phyloP scores from a whole-genome alignment of 106 monocot species.

The Apostasia ramifera region DNA sequence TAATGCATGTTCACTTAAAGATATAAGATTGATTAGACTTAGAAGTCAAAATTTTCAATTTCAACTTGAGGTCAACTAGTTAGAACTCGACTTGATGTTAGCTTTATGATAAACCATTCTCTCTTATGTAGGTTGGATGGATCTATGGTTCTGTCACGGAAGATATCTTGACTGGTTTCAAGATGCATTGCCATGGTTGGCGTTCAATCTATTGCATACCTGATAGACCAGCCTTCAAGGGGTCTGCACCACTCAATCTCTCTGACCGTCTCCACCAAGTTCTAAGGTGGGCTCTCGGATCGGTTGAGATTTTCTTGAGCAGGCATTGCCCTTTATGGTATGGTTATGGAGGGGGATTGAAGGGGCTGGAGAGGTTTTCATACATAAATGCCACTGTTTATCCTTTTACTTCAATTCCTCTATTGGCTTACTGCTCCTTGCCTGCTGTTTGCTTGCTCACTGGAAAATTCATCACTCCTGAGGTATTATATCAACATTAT shows the following conservation, averaged over 20 bases:
- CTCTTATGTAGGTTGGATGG: constrained; percentile 38
- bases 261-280: constrained; percentile 54
- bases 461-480: constrained; percentile 22
- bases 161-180: constrained; percentile 51
- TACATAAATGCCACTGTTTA: constrained; percentile 58
- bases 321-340: constrained; percentile 32
- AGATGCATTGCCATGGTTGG: constrained; percentile 56
- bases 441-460: constrained; percentile 53
- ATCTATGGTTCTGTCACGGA: constrained; percentile 33
- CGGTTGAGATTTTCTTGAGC: constrained; percentile 45
- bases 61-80: no score
- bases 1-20: no score
- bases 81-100: no score
- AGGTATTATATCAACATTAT: constrained; percentile 14
- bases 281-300: constrained; percentile 52
- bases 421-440: constrained; percentile 47
- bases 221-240: constrained; percentile 41
- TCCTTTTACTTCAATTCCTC: constrained; percentile 24
- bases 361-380: constrained; percentile 51
- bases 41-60: constrained; percentile 23
- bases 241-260: constrained; percentile 49
- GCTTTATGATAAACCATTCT: background rate
- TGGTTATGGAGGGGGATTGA: constrained; percentile 57
- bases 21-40: no score
- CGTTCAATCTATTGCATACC: constrained; percentile 47